These are phyloP conservation scores for Nicotiana paniculata DNA, from an alignment of 257 asterid genomes.

Conservation along the genomic window DNA sequence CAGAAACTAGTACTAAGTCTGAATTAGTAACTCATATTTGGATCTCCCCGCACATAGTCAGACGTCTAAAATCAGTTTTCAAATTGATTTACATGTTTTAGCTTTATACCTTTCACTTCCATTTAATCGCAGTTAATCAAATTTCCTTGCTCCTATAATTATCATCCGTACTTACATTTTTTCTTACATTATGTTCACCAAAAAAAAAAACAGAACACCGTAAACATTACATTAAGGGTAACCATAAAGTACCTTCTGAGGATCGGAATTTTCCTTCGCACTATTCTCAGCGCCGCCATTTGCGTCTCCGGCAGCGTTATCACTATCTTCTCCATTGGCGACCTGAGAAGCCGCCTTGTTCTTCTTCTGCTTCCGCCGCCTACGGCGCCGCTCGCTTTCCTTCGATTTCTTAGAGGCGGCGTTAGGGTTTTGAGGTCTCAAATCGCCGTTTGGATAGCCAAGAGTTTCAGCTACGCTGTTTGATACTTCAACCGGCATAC, in stretches of 20 bases:
- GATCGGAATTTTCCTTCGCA: conserved; percentile 68
- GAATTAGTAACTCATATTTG: not conserved
- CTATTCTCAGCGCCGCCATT: conserved; percentile 38
- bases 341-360: conserved; percentile 32
- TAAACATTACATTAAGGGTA: not conserved
- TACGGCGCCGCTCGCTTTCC: conserved; percentile 77
- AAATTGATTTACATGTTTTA: not conserved
- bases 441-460: conserved; percentile 27
- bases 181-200: not conserved
- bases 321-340: conserved; percentile 47
- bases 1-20: not conserved
- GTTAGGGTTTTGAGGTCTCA: conserved; percentile 39
- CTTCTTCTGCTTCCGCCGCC: conserved; percentile 98
- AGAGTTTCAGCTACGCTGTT: conserved; percentile 24
- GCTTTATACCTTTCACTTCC: not conserved
- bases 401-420: conserved; percentile 49
- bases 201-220: not conserved
- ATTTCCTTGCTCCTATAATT: not conserved
- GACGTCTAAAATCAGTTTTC: not conserved
- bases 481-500: conserved; percentile 49
- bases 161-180: not conserved
- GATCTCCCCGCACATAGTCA: not conserved
- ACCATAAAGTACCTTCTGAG: conserved; percentile 47
- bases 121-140: too few species aligned
- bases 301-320: conserved; percentile 41